Conservation (phyloP, 306 rosid genomes). For the Cicer chorassanicum region DNA sequence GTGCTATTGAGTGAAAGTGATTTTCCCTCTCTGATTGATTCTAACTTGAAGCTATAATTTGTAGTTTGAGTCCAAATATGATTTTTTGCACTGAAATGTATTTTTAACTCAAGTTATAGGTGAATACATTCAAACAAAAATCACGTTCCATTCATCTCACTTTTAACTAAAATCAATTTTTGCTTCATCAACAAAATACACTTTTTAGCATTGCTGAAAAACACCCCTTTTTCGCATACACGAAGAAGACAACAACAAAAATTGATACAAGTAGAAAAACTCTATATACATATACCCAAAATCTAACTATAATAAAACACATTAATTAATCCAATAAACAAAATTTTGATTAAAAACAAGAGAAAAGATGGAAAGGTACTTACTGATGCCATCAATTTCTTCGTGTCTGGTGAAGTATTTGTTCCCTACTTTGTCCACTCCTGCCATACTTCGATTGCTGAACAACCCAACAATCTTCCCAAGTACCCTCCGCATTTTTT, state of each 20-base stretch:
- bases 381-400: slow-evolving; percentile 78
- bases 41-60: no score
- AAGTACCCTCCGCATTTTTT: slow-evolving; percentile 71
- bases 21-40: no score
- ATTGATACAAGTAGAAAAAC: not conserved
- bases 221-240: slow-evolving; percentile 5
- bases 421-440: slow-evolving; percentile 81
- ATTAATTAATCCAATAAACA: not conserved
- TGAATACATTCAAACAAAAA: no score
- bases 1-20: no score
- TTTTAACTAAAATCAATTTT: no score
- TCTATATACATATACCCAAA: slow-evolving; percentile 16
- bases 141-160: no score
- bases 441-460: slow-evolving; percentile 57
- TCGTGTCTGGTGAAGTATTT: slow-evolving; percentile 70
- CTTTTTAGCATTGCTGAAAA: slow-evolving; percentile 29
- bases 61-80: no score
- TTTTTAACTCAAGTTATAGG: no score
- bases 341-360: not conserved
- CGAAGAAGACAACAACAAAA: slow-evolving; percentile 2
- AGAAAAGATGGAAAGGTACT: slow-evolving; percentile 53
- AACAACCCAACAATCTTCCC: slow-evolving; percentile 63
- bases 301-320: slow-evolving; percentile 18
- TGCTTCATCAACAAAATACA: no score
- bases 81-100: no score